Evolutionary conservation across 2,329 filamentous ascomycete genomes (phyloP).

Genomic region (Arthrobotrys pseudoclavata): DNA sequence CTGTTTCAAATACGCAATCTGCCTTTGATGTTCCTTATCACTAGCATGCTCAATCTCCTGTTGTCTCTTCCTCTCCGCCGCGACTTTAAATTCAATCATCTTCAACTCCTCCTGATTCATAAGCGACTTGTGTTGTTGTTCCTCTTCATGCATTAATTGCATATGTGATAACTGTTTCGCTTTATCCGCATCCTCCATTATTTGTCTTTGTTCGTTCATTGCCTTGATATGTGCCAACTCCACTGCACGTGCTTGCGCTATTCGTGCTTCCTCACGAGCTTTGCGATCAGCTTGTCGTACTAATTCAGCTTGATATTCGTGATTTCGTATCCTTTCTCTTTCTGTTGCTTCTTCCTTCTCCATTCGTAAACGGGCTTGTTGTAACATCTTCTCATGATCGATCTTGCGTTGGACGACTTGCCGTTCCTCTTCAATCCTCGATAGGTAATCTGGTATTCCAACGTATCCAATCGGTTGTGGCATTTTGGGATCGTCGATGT

Average conservation of each 20-base stretch:
- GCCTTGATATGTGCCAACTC: conserved; percentile 37
- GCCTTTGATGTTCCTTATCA: conserved; percentile 38
- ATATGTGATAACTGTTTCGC: conserved; percentile 34
- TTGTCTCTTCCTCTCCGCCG: conserved; percentile 47
- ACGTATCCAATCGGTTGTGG: conserved; percentile 46
- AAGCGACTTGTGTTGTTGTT: conserved; percentile 41
- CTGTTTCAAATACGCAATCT: conserved; percentile 51
- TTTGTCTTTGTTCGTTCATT: conserved; percentile 35
- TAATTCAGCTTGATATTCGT: conserved; percentile 51
- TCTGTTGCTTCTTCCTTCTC: conserved; percentile 48
- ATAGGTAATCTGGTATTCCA: conserved; percentile 47
- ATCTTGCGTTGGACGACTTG: conserved; percentile 45
- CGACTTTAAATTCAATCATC: conserved; percentile 57
- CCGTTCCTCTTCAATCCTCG: conserved; percentile 51
- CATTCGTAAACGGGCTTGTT: conserved; percentile 40
- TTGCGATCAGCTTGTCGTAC: conserved; percentile 47
- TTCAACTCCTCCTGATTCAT: conserved; percentile 53
- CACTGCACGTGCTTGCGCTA: conserved; percentile 29
- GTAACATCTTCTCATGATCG: conserved; percentile 44
- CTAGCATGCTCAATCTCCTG: conserved; percentile 50
- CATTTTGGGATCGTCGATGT: conserved; percentile 45
- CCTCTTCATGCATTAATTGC: conserved; percentile 46
- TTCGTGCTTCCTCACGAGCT: conserved; percentile 29
- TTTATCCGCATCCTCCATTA: conserved; percentile 38
- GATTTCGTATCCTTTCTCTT: conserved; percentile 42